Evolutionary conservation across 768 basidiomycete genomes (phyloP), one percentile per base, ranked within the genome.

Genomic region (Hericium coralloides): DNA sequence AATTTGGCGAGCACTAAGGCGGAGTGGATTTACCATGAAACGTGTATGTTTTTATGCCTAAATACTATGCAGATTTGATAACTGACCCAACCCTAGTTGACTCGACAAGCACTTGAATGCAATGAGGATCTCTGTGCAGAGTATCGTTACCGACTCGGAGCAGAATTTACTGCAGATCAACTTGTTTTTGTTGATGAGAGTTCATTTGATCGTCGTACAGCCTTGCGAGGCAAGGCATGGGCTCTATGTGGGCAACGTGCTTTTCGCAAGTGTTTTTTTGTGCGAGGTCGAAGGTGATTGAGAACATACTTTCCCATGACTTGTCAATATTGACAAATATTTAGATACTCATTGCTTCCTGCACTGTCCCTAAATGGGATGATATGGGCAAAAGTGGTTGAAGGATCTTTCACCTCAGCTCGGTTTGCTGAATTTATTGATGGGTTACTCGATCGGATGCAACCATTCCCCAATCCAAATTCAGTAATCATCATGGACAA

Each of bases 111-210:
- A 4, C 26, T 31, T 31, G 26, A 31, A 8, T 8, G 4, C 26
- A 31, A 31, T 31, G 26, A 31, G 4, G 26, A 31, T 31, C 26
- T 31, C 9, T 8, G 4, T 31, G 26, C 26, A 31, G 26, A 31
- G 9, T 31, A 31, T 31, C 26, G 4, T 8, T 31, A 31, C 9
- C 26, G 26, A 31, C 26, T 31, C 9, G 26, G 26, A 31, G 26
- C 26, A 6, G 26, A 31, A 31, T 31, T 31, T 31, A 31, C 26
- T 31, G 26, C 66, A 1, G 25, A 58, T 1, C 63, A 67, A 31
- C 62, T 63, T 3, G 67, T 68, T 1, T 68, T 65, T 56, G 63
- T 67, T 31, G 67, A 69, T 43, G 65, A 68, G 50, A 66, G 64
- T 41, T 23, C 64, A 5, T 59, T 60, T 48, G 64, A 68, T 50